Evolutionary conservation across 208 protist species (phyloP).

Genomic region (Perkinsela sp.): DNA sequence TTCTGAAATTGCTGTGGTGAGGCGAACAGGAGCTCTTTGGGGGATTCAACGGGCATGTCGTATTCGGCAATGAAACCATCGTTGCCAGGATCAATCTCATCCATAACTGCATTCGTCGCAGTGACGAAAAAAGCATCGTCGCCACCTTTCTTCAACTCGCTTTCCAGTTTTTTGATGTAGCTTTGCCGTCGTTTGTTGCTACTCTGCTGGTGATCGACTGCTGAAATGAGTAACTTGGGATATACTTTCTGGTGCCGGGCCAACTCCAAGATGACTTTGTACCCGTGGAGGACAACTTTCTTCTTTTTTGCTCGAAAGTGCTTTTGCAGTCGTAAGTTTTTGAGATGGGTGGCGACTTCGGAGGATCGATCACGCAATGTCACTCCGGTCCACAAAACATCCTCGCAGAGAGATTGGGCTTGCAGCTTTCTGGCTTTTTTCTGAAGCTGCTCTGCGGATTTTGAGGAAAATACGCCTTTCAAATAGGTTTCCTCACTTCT

Average conservation of each 20-base stretch:
- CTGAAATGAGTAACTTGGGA: not conserved
- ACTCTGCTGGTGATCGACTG: not conserved
- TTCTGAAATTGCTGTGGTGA: constrained; percentile 44
- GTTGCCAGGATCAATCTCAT: constrained; percentile 22
- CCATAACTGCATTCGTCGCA: constrained; percentile 7
- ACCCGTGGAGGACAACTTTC: not conserved
- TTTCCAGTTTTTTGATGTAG: not conserved
- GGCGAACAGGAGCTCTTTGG: constrained; percentile 47
- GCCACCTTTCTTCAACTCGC: not conserved
- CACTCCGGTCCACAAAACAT: not conserved
- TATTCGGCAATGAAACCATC: constrained; percentile 62
- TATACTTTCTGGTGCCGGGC: not conserved
- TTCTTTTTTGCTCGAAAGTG: not conserved
- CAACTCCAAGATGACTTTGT: not conserved
- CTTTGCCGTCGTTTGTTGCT: not conserved
- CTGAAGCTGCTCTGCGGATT: not conserved
- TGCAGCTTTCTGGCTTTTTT: not conserved
- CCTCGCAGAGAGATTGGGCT: not conserved
- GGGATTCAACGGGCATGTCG: constrained; percentile 27
- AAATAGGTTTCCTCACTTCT: too few relatives aligned
- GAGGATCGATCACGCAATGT: not conserved
- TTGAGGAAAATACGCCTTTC: too few relatives aligned
- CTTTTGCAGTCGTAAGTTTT: not conserved
- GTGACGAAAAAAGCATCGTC: not conserved
- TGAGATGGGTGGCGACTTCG: not conserved